These are phyloP conservation scores for Verticillium isaacii DNA, from an alignment of 2,329 filamentous ascomycete genomes.

Conservation along the genomic window DNA sequence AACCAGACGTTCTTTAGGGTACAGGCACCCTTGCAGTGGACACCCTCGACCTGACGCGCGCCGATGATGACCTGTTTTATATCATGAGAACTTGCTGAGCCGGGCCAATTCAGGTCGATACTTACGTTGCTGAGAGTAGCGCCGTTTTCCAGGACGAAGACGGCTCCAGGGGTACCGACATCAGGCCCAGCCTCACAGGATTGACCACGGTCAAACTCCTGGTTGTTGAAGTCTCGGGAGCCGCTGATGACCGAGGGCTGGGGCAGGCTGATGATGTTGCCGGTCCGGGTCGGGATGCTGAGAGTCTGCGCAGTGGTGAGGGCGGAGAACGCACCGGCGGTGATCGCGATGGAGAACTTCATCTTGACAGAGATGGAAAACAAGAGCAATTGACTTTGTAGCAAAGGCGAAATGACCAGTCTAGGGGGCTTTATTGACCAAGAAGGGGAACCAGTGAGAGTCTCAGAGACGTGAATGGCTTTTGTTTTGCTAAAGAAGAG, in stretches of 20 bases:
- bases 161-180: conserved; percentile 24
- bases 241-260: conserved; percentile 13
- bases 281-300: conserved; percentile 16
- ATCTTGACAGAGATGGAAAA: not conserved
- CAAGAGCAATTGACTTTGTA: not conserved
- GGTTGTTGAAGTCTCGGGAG: conserved; percentile 13
- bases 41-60: conserved; percentile 40
- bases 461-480: too few relatives aligned
- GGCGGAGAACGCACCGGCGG: not conserved
- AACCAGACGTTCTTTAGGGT: conserved; percentile 32
- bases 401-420: not conserved
- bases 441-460: not conserved
- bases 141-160: conserved; percentile 47
- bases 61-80: conserved; percentile 38
- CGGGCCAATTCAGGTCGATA: not conserved
- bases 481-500: not conserved
- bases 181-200: conserved; percentile 13
- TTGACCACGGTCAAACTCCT: conserved; percentile 15
- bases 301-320: conserved; percentile 15
- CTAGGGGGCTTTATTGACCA: not conserved
- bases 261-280: conserved; percentile 14
- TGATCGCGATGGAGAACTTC: not conserved
- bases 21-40: conserved; percentile 45
- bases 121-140: conserved; percentile 41
- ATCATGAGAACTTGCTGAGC: not conserved